Evolutionary conservation across 148 eudicot species (phyloP).

Genomic region (Fagopyrum esculentum): DNA sequence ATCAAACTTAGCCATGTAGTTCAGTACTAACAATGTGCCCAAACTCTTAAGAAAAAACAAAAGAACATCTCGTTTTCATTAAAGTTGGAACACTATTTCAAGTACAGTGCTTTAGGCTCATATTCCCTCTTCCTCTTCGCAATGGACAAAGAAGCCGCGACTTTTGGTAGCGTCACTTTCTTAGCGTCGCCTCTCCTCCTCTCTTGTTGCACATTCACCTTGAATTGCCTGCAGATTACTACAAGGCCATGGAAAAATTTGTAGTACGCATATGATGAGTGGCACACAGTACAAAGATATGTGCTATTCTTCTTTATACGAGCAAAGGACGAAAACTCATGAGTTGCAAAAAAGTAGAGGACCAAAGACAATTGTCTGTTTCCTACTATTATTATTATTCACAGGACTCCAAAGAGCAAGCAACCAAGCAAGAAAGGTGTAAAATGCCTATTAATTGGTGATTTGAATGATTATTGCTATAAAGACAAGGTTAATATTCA

Average conservation of each 20-base stretch:
- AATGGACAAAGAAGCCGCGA: slow-evolving; percentile 38
- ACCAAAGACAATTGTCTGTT: neutral
- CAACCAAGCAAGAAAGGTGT: neutral
- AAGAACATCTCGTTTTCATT: too few species aligned
- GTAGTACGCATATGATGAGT: neutral
- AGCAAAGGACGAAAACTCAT: too few species aligned
- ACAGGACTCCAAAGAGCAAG: neutral
- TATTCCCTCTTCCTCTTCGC: slow-evolving; percentile 24
- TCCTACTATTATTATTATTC: neutral
- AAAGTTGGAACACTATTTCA: neutral
- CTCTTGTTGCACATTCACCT: slow-evolving; percentile 49
- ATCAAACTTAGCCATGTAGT: too few species aligned
- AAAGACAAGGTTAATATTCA: neutral
- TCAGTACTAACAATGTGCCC: too few species aligned
- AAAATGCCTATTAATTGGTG: neutral
- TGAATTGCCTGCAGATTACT: slow-evolving; percentile 54
- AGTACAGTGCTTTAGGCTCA: neutral
- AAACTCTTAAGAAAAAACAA: too few species aligned
- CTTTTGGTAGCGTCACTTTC: slow-evolving; percentile 58
- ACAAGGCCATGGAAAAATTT: neutral
- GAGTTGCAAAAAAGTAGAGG: neutral
- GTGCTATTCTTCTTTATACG: neutral
- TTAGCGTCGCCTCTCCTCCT: slow-evolving; percentile 42
- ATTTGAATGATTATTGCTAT: neutral
- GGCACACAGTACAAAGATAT: neutral